Evolutionary conservation across 2,329 filamentous ascomycete species (phyloP), one percentile per base, ranked within the genome.

Genomic region (Thyridium curvatum): DNA sequence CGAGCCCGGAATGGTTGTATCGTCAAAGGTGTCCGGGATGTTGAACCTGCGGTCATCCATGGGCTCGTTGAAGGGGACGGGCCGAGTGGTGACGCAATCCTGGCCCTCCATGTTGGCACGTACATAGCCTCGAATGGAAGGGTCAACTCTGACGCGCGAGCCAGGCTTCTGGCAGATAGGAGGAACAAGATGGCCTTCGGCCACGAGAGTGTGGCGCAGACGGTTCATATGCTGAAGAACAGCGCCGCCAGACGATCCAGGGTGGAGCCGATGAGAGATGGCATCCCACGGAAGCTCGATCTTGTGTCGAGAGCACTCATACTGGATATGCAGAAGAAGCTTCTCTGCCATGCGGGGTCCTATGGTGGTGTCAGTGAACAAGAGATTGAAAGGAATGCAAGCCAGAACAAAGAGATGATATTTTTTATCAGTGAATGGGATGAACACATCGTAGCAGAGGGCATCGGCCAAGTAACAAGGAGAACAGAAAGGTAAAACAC

Each of bases 331-430:
- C 1, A 71, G 51, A 0, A 71, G 41, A 0, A 69, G 45, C 47
- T 71, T 71, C 30, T 71, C 68, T 1, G 56, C 52, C 64, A 71
- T 72, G 9, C 66, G 61, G 9, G 64, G 60, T 1, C 65, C 68
- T 72, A 34, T n/a, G n/a, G n/a, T n/a, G n/a, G n/a, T n/a, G n/a
- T n/a, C 6, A 14, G 10, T 12, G 21, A 26, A 26, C 21, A n/a
- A n/a, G n/a, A n/a, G n/a, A n/a, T n/a, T 26, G 21, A 26, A 26
- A 26, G 21, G 21, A 26, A 6, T 6, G 10, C 21, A 26, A 26
- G 6, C 21, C 6, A 26, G 6, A 10, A 26, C 21, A 26, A 10
- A 6, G 21, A n/a, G n/a, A n/a, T n/a, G n/a, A n/a, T n/a, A n/a
- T n/a, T n/a, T n/a, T n/a, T n/a, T n/a, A n/a, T n/a, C n/a, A n/a